A percentile compares a stretch with the other conserved stretches of the same genome.
phyloP scores from a whole-genome alignment of 768 basidiomycete genomes.

The Tylopilus balloui region DNA sequence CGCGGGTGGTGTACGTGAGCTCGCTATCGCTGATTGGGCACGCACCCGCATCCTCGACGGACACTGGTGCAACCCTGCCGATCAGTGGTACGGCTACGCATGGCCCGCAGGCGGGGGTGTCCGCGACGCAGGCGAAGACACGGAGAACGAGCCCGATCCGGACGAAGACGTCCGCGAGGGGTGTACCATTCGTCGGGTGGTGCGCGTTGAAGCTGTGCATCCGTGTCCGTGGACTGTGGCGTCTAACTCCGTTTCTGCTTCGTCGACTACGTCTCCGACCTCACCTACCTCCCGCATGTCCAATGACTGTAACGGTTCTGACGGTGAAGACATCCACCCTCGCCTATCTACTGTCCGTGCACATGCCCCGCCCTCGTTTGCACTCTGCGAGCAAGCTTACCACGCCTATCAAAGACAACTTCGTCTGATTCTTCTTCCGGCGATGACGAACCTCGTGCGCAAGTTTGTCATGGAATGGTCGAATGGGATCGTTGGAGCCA shows the following conservation, averaged over 20 bases:
- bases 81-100: conserved; percentile 55
- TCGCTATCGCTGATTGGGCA: conserved; percentile 71
- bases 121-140: conserved; percentile 23
- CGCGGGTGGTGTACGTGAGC: conserved; percentile 40
- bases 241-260: conserved; percentile 10
- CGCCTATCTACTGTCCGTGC: conserved; percentile 42
- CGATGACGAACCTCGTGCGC: conserved; percentile 66
- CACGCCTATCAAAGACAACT: conserved; percentile 56
- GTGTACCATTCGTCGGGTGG: conserved; percentile 15
- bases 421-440: conserved; percentile 54
- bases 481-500: conserved; percentile 35
- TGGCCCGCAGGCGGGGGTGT: conserved; percentile 37
- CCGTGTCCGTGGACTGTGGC: conserved; percentile 61
- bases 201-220: conserved; percentile 31
- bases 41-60: conserved; percentile 69
- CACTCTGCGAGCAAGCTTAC: conserved; percentile 62
- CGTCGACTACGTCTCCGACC: conserved; percentile 10
- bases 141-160: conserved; percentile 27
- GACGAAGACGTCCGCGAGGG: conserved; percentile 20
- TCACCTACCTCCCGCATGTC: conserved; percentile 20
- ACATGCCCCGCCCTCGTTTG: conserved; percentile 55
- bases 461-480: conserved; percentile 61
- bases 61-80: conserved; percentile 70
- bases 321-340: conserved; percentile 42
- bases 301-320: conserved; percentile 2